phyloP scores from a whole-genome alignment of 2,329 filamentous ascomycete species.

The Coniochaeta prunicola region DNA sequence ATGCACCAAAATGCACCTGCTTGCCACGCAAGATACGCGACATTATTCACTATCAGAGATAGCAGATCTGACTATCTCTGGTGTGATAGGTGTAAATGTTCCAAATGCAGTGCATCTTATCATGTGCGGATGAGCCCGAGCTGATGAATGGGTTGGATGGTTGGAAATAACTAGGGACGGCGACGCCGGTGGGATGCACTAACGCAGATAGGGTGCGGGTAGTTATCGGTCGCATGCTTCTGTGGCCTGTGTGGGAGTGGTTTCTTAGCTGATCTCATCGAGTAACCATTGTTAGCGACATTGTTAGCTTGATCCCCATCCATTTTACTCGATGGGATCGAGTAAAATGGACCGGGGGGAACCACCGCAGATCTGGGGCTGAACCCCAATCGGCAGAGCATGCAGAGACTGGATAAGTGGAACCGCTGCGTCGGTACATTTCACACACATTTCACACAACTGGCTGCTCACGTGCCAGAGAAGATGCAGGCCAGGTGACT shows the following conservation, averaged over 20 bases:
- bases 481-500: no score
- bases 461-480: no score
- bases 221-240: neutral
- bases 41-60: neutral
- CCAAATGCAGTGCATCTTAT: neutral
- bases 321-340: no score
- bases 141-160: neutral
- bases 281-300: neutral
- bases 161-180: neutral
- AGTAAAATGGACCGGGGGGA: no score
- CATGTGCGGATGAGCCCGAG: neutral
- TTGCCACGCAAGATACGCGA: neutral
- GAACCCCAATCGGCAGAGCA: no score
- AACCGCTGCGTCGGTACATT: no score
- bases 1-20: neutral
- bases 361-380: no score
- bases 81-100: neutral
- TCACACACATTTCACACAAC: no score
- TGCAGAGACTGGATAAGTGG: no score
- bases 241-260: neutral
- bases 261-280: neutral
- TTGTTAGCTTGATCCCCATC: no score
- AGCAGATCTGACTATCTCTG: neutral
- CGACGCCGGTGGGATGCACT: neutral
- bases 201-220: neutral